These are phyloP conservation scores for Cordyceps fumosorosea DNA, from an alignment of 2,329 filamentous ascomycete species.

Conservation along the genomic window DNA sequence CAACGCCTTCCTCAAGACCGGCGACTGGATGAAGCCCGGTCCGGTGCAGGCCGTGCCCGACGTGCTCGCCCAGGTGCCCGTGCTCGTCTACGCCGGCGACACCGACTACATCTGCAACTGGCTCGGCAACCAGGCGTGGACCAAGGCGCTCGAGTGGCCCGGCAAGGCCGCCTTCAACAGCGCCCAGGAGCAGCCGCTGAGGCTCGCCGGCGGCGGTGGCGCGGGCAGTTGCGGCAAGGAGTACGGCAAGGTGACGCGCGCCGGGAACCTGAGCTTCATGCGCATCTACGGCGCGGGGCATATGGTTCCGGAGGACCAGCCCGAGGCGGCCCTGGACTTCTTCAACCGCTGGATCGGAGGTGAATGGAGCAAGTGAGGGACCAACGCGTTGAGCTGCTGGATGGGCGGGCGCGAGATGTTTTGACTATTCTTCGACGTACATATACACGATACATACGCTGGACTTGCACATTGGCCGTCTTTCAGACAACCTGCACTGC, in stretches of 20 bases:
- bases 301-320: conserved; percentile 15
- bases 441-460: not conserved
- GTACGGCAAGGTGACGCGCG: conserved; percentile 14
- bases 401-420: not conserved
- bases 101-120: conserved; percentile 94
- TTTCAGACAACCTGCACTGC: not conserved
- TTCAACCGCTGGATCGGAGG: conserved; percentile 16
- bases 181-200: conserved; percentile 63
- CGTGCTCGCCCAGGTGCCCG: conserved; percentile 83
- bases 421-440: not conserved
- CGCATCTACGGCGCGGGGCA: conserved; percentile 16
- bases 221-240: conserved; percentile 24
- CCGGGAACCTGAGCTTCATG: conserved; percentile 15
- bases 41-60: conserved; percentile 79
- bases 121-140: conserved; percentile 97
- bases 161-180: conserved; percentile 76
- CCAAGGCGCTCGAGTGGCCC: conserved; percentile 86
- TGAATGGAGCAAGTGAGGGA: conserved; percentile 13
- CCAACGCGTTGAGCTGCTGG: too few relatives aligned
- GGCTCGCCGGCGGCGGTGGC: conserved; percentile 32
- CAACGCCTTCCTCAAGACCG: conserved; percentile 93
- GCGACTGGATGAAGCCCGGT: conserved; percentile 99
- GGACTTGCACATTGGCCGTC: not conserved
- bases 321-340: conserved; percentile 12
- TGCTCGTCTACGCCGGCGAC: conserved; percentile 88